These are phyloP conservation scores for Taphrina flavorubra DNA, from an alignment of 1,139 yeast genomes.

Conservation along the genomic window DNA sequence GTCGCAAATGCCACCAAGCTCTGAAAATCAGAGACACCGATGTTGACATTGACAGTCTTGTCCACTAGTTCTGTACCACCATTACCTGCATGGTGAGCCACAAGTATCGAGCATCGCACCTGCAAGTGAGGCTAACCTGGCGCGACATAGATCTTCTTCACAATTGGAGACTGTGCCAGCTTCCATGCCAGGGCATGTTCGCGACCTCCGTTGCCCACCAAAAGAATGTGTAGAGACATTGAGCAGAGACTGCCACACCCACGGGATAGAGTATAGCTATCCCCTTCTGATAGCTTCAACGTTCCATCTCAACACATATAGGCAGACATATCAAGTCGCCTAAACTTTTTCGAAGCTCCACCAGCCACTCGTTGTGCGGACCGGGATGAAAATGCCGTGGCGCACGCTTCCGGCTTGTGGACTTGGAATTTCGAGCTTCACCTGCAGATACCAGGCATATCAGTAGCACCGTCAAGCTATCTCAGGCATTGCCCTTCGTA, in stretches of 20 bases:
- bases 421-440: neutral
- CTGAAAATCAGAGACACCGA: slow-evolving; percentile 59
- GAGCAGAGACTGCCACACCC: slow-evolving; percentile 1
- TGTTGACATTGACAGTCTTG: slow-evolving; percentile 73
- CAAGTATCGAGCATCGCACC: neutral
- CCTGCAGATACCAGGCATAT: neutral
- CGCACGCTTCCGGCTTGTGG: neutral
- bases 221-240: slow-evolving; percentile 57
- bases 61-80: slow-evolving; percentile 73
- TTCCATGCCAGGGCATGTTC: slow-evolving; percentile 98
- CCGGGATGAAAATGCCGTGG: slow-evolving; percentile 2
- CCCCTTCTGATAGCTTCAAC: neutral
- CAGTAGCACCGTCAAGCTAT: neutral
- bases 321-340: neutral
- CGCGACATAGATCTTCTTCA: slow-evolving; percentile 79
- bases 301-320: neutral
- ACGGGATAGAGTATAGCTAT: neutral
- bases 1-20: slow-evolving; percentile 66
- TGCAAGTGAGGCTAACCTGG: slow-evolving; percentile 62
- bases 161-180: slow-evolving; percentile 76
- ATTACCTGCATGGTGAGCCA: slow-evolving; percentile 54
- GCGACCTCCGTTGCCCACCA: slow-evolving; percentile 98
- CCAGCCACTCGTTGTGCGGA: neutral
- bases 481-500: neutral
- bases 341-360: slow-evolving; percentile 9